Evolutionary conservation across 2,329 filamentous ascomycete genomes (phyloP), one percentile per base, ranked within the genome.

Genomic region (Boeremia exigua): DNA sequence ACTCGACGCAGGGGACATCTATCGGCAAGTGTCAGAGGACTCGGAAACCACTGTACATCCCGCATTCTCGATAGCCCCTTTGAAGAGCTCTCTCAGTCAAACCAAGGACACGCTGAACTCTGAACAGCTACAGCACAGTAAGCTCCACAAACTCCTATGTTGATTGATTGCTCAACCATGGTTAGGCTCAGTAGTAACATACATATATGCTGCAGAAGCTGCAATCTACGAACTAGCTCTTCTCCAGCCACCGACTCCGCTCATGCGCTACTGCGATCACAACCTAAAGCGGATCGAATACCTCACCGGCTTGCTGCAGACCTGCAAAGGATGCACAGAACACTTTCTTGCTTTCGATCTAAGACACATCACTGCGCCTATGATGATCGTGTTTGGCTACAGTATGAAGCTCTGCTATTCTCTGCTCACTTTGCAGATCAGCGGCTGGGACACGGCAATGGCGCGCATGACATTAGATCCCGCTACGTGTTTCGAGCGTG

Each of bases 1-100:
- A n/a, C 54, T 70, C 6, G 58, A 61, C 17, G 62, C 63, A 23
- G 42, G 59, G 25, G 67, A 65, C 5, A 54, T 70, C 3, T 60
- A 56, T 14, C 48, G 68, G 62, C 25, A 60, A 76, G 43, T 62
- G 38, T 39, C 48, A 1, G 56, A 60, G 15, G 57, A 68, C 27
- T 38, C 51, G 1, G 44, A 55, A 11, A 40, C 37, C 36, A 49
- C 46, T 10, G 29, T 48, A 30, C 47, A 62, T 30, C 56, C 56
- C 9, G 34, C 58, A 11, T 34, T 65, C 19, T 54, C 58, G 9
- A 65, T 69, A 11, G 53, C 47, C 9, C 56, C 58, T 1, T 32
- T 69, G 9, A 58, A 55, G 4, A 27, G 34, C 10, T 53, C 59
- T 9, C 52, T 68, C 3, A 47, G 56, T 2, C 50, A 62, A 27